Conservation (phyloP, 2,329 filamentous ascomycete genomes). For the Hypoxylon rubiginosum region DNA sequence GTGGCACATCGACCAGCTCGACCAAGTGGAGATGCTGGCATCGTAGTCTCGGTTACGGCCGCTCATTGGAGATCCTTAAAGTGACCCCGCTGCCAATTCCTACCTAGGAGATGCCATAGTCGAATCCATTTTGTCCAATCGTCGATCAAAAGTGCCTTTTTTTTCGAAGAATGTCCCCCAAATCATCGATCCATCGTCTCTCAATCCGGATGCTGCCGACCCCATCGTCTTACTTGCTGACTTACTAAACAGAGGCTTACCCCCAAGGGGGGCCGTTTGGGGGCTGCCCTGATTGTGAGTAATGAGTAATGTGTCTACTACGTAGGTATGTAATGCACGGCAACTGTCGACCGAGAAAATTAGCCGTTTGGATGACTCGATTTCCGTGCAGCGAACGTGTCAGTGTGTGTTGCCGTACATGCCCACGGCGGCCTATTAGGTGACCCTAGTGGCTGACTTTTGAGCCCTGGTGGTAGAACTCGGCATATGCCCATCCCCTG, state of each 20-base stretch:
- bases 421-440: slow-evolving; percentile 12
- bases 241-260: slow-evolving; percentile 23
- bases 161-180: slow-evolving; percentile 16
- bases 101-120: background rate
- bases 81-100: slow-evolving; percentile 20
- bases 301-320: background rate
- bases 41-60: slow-evolving; percentile 37
- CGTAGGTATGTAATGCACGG: slow-evolving; percentile 21
- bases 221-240: background rate
- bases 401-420: slow-evolving; percentile 5
- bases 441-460: slow-evolving; percentile 14
- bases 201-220: slow-evolving; percentile 12
- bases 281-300: slow-evolving; percentile 3
- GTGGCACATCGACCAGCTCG: slow-evolving; percentile 12
- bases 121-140: slow-evolving; percentile 19
- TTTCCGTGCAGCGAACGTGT: slow-evolving; percentile 5
- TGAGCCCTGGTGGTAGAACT: background rate
- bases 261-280: slow-evolving; percentile 4
- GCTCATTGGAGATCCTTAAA: slow-evolving; percentile 42
- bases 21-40: slow-evolving; percentile 12
- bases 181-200: slow-evolving; percentile 12
- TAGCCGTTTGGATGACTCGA: slow-evolving; percentile 20
- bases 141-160: slow-evolving; percentile 16
- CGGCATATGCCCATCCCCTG: slow-evolving; percentile 12
- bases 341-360: slow-evolving; percentile 18